Base-by-base conservation (phyloP, 257 asterid species). In the Ehretia macrophylla region DNA sequence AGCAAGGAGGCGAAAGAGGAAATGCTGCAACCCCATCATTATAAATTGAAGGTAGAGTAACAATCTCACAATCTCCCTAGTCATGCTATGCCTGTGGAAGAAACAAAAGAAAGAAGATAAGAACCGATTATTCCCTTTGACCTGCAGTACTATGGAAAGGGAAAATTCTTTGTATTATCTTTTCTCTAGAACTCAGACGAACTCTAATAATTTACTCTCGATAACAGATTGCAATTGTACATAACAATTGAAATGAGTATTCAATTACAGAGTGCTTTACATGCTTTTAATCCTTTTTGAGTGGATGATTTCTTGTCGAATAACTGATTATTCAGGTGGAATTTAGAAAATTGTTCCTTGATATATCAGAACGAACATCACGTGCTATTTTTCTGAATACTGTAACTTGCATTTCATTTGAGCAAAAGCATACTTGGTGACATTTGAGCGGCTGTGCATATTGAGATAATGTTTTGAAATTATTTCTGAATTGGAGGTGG, bases 1-100 rank as follows among this genome's bases (percentile, higher is more conserved):
- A 75, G 96, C 97, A 62, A 79, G 95, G 81, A 80, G 83, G 71
- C 79, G 84, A 73, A 92, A 86, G 89, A 84, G 99, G 80, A 88
- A 86, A 69, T 67, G 63, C 57, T 37, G 74, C 66, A 79, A 79
- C 67, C 74, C 82, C 68, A 84, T 92, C 75, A 58, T 85, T 58
- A 81, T 92, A 64, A 70, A 84, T 69, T 92, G 77, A 86, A 81
- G 84, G 88, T 84, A 71, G 37, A 49, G 51, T 50, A 32, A 45
- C 59, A 32, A 22, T 58, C 50, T 9, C 38, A 35, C 11, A 22
- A 50, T 46, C 17, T 46, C 40, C 17, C n/a, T 37, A 39, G 10
- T 51, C 37, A 57, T 19, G 16, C 53, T 55, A 14, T 14, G 6
- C 16, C 20, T 13, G 12, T 9, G 14, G 6, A n/a, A 17, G 61